Conservation (phyloP, 768 basidiomycete species). For the Boletus rufocinnamomeus region DNA sequence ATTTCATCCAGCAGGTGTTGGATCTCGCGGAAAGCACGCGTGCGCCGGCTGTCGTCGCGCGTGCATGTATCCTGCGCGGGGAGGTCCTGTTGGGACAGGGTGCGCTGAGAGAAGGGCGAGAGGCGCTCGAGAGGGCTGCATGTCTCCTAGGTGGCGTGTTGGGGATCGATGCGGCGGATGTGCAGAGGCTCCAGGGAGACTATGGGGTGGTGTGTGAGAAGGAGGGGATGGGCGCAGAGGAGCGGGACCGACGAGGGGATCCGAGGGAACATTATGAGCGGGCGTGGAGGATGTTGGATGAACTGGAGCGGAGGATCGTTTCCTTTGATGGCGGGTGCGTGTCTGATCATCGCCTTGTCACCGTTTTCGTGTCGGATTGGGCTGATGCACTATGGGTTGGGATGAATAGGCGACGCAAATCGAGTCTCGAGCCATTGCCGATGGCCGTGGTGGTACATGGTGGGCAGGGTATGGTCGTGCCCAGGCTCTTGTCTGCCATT, state of each 20-base stretch:
- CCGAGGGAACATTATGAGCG: constrained; percentile 56
- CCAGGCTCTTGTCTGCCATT: constrained; percentile 59
- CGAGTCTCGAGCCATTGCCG: constrained; percentile 38
- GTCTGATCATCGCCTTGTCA: neutral
- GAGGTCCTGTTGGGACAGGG: constrained; percentile 72
- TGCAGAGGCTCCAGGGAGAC: constrained; percentile 57
- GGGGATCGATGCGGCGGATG: constrained; percentile 59
- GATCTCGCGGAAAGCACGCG: constrained; percentile 70
- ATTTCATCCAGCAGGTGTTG: constrained; percentile 77
- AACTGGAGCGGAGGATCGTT: constrained; percentile 57
- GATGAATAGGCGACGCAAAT: constrained; percentile 44
- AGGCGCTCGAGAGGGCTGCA: constrained; percentile 52
- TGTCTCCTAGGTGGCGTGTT: constrained; percentile 47
- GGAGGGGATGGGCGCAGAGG: constrained; percentile 36
- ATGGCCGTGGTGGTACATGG: constrained; percentile 23
- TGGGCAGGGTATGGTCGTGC: constrained; percentile 54
- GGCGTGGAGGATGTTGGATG: constrained; percentile 59
- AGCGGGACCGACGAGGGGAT: constrained; percentile 36
- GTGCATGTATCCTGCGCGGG: constrained; percentile 65
- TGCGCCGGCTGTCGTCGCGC: constrained; percentile 61
- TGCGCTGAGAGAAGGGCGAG: constrained; percentile 55
- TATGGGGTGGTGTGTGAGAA: constrained; percentile 36
- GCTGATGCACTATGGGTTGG: neutral
- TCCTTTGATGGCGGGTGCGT: constrained; percentile 55
- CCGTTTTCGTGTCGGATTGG: neutral